Conservation (phyloP, 2,329 filamentous ascomycete species). For the Cytospora leucostoma region DNA sequence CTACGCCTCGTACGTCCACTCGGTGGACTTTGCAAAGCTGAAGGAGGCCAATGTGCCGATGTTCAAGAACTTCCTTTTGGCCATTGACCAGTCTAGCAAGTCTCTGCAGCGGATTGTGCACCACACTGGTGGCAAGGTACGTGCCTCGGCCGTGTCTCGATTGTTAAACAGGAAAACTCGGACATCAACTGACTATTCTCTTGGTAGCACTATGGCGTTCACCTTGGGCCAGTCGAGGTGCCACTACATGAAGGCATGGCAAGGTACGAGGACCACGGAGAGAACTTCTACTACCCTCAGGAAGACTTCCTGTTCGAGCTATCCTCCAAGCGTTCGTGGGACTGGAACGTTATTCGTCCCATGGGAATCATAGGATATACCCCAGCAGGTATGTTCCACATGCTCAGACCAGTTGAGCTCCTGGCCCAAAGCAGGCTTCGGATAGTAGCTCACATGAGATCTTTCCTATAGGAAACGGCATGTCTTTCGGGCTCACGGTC, state of each 20-base stretch:
- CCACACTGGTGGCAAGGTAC: slow-evolving; percentile 27
- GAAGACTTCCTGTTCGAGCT: slow-evolving; percentile 41
- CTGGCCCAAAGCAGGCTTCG: too few relatives aligned
- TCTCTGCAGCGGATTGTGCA: slow-evolving; percentile 21
- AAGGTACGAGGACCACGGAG: slow-evolving; percentile 40
- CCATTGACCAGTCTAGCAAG: slow-evolving; percentile 19
- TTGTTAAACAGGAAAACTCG: not conserved
- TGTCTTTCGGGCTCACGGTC: slow-evolving; percentile 35
- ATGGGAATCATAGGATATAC: slow-evolving; percentile 36
- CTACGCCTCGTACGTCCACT: slow-evolving; percentile 27
- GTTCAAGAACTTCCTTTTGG: slow-evolving; percentile 25
- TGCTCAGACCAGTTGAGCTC: not conserved
- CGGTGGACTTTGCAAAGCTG: slow-evolving; percentile 22
- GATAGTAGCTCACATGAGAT: not conserved
- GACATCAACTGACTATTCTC: slow-evolving; percentile 31
- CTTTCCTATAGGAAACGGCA: slow-evolving; percentile 31
- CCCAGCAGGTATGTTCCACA: slow-evolving; percentile 30
- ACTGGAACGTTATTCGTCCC: slow-evolving; percentile 36
- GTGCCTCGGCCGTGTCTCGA: not conserved
- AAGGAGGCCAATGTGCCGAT: slow-evolving; percentile 22
- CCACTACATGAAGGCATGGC: slow-evolving; percentile 47
- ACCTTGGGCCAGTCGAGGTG: slow-evolving; percentile 45
- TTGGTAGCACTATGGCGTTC: slow-evolving; percentile 50
- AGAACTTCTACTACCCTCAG: slow-evolving; percentile 51
- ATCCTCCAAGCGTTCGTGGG: slow-evolving; percentile 30